Conservation (phyloP, 768 basidiomycete species). For the Cystobasidium tubakii region DNA sequence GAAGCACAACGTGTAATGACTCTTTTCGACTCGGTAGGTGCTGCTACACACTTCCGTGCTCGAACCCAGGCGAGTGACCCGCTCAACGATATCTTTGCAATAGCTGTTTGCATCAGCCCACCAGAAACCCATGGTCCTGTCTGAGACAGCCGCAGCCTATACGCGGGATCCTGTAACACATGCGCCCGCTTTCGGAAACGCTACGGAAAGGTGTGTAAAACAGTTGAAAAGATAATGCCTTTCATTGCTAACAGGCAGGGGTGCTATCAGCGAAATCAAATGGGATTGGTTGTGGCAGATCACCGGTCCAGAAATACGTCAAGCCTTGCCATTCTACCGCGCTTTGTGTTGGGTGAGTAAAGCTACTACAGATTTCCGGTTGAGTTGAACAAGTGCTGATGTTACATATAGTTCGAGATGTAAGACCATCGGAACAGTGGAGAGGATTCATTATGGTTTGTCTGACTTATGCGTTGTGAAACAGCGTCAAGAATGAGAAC, state of each 20-base stretch:
- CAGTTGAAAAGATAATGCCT: too few species aligned
- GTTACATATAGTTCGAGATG: conserved; percentile 31
- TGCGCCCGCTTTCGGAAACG: conserved; percentile 23
- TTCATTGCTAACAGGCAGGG: neutral
- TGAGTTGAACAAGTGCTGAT: too few species aligned
- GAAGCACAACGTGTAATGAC: conserved; percentile 31
- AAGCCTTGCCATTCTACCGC: conserved; percentile 32
- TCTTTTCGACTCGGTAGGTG: conserved; percentile 18
- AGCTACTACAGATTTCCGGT: too few species aligned
- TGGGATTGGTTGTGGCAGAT: conserved; percentile 39
- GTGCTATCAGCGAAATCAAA: conserved; percentile 32
- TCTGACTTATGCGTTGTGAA: neutral
- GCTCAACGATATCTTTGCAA: neutral
- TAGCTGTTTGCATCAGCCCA: conserved; percentile 32
- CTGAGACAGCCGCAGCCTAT: conserved; percentile 36
- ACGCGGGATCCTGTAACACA: conserved; percentile 29
- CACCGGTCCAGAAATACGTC: conserved; percentile 30
- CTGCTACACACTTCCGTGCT: neutral
- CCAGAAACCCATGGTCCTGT: conserved; percentile 14
- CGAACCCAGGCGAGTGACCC: neutral
- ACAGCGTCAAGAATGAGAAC: conserved; percentile 36
- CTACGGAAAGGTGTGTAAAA: conserved; percentile 28
- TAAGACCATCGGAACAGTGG: neutral
- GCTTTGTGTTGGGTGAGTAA: conserved; percentile 32
- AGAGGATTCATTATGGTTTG: too few species aligned